phyloP scores from a whole-genome alignment of 1,284 basidiomycete genomes.

The Coniferiporia sulphurascens region DNA sequence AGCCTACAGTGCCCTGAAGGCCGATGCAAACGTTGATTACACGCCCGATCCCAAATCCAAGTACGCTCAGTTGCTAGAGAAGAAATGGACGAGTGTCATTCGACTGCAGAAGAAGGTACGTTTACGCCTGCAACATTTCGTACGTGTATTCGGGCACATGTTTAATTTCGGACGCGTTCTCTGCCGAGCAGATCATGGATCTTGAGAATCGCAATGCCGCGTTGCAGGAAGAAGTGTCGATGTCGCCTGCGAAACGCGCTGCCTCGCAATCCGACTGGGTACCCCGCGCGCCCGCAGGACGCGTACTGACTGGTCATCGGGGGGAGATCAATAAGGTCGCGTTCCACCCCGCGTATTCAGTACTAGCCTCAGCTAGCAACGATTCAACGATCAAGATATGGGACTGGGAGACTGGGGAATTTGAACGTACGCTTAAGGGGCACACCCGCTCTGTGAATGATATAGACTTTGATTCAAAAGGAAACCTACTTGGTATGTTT shows the following conservation, averaged over 20 bases:
- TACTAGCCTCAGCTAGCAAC: conserved; percentile 64
- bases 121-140: not conserved
- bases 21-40: conserved; percentile 48
- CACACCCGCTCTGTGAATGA: conserved; percentile 74
- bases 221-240: conserved; percentile 55
- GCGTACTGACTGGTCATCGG: conserved; percentile 64
- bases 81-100: conserved; percentile 83
- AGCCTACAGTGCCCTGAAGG: conserved; percentile 43
- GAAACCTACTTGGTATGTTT: conserved; percentile 55
- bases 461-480: conserved; percentile 69
- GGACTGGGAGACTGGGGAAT: conserved; percentile 83
- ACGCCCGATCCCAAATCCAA: conserved; percentile 58
- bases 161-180: conserved; percentile 1
- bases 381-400: conserved; percentile 74
- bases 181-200: conserved; percentile 57
- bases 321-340: conserved; percentile 56
- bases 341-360: conserved; percentile 71
- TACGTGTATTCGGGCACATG: conserved; percentile 1
- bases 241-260: conserved; percentile 32
- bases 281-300: conserved; percentile 58
- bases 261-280: conserved; percentile 54
- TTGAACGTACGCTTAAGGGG: conserved; percentile 73
- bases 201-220: conserved; percentile 63
- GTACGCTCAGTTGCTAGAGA: conserved; percentile 64
- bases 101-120: conserved; percentile 75